phyloP scores from a whole-genome alignment of 495 filamentous ascomycete species.

The Paragyromitra xinjiangensis region DNA sequence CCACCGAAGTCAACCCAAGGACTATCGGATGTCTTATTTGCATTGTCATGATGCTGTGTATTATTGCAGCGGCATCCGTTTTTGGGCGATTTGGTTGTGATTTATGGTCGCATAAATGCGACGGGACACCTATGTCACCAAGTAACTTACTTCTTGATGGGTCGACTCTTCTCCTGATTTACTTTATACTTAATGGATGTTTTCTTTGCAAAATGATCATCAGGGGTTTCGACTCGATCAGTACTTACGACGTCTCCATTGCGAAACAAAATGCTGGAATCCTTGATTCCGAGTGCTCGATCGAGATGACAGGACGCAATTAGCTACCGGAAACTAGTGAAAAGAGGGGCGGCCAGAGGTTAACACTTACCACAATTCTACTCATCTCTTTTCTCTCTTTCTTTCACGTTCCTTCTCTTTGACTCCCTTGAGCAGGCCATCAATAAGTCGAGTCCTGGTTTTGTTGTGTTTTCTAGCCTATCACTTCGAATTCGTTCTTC shows the following conservation, averaged over 20 bases:
- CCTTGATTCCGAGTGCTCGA: too few species aligned
- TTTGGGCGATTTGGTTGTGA: neutral
- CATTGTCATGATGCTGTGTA: neutral
- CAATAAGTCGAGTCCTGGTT: too few species aligned
- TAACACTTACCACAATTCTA: too few species aligned
- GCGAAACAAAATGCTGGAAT: neutral
- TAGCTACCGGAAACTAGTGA: too few species aligned
- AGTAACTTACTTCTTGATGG: neutral
- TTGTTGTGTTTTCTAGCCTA: too few species aligned
- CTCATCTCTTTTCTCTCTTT: too few species aligned
- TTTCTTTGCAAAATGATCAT: neutral
- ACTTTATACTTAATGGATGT: neutral
- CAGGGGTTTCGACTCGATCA: neutral
- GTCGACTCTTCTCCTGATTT: neutral
- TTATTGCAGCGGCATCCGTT: neutral
- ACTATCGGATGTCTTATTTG: neutral
- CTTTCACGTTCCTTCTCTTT: too few species aligned
- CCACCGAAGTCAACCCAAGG: neutral
- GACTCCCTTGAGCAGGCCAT: too few species aligned
- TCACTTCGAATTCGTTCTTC: too few species aligned
- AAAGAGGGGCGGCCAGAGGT: too few species aligned
- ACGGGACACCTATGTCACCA: too few species aligned
- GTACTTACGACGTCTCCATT: neutral
- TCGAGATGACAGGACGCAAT: too few species aligned
- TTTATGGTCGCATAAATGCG: neutral